Evolutionary conservation across 352 stramenopile species (phyloP).

Genomic region (Pilasporangium apinafurcum): DNA sequence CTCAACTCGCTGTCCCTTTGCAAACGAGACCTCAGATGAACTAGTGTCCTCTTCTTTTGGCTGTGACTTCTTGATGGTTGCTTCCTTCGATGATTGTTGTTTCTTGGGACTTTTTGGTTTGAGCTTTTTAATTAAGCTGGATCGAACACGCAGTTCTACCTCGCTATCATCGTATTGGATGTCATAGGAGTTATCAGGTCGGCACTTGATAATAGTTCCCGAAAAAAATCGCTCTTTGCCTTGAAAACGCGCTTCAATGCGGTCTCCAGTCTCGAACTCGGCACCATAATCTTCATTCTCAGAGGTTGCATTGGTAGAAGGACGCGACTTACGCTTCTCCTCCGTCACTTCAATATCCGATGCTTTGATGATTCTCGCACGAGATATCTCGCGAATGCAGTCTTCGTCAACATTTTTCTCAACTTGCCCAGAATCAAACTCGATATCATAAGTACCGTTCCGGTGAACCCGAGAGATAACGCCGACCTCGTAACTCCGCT

Average conservation of each 20-base stretch:
- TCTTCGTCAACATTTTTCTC: slow-evolving; percentile 52
- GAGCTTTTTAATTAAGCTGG: slow-evolving; percentile 34
- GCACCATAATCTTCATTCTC: slow-evolving; percentile 12
- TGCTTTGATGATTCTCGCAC: slow-evolving; percentile 23
- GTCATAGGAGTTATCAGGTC: slow-evolving; percentile 27
- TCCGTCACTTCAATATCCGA: slow-evolving; percentile 9
- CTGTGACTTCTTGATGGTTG: slow-evolving; percentile 5
- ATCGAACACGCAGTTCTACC: slow-evolving; percentile 42
- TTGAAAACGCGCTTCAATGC: slow-evolving; percentile 40
- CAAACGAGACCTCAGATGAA: slow-evolving; percentile 29
- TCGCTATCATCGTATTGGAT: slow-evolving; percentile 60
- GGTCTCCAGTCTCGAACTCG: slow-evolving; percentile 28
- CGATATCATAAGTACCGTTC: slow-evolving; percentile 58
- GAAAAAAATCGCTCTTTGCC: slow-evolving; percentile 28
- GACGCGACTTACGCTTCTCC: slow-evolving; percentile 1
- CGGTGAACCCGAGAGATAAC: slow-evolving; percentile 39
- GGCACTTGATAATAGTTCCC: slow-evolving; percentile 34
- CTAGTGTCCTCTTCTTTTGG: slow-evolving; percentile 12
- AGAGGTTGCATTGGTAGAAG: no score
- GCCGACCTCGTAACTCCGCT: slow-evolving; percentile 39
- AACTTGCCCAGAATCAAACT: slow-evolving; percentile 51
- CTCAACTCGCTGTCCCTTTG: slow-evolving; percentile 54
- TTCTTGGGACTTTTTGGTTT: slow-evolving; percentile 29
- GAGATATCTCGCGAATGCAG: slow-evolving; percentile 31
- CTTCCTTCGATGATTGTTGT: slow-evolving; percentile 4